Conservation (phyloP, 1,139 yeast genomes). For the Pichia sp. region DNA sequence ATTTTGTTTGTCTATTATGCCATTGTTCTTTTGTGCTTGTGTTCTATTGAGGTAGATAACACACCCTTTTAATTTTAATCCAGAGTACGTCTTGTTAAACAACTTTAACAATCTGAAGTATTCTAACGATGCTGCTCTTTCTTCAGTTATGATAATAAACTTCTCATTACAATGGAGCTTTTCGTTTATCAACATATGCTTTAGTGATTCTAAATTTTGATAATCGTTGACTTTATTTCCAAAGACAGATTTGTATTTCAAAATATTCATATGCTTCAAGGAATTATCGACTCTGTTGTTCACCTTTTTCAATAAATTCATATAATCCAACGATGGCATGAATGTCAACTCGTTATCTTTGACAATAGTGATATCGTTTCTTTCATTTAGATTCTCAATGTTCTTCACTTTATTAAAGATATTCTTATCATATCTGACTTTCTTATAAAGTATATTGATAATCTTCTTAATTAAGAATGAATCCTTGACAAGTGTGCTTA, state of each 20-base stretch:
- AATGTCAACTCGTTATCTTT: conserved; percentile 24
- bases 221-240: conserved; percentile 23
- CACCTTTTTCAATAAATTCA: conserved; percentile 5
- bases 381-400: conserved; percentile 19
- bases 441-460: conserved; percentile 1
- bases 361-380: conserved; percentile 21
- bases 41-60: conserved; percentile 19
- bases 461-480: conserved; percentile 15
- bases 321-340: conserved; percentile 21
- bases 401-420: conserved; percentile 19
- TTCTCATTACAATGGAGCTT: conserved; percentile 15
- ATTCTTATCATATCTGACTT: conserved; percentile 10
- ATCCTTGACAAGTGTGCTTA: conserved; percentile 11
- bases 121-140: conserved; percentile 23
- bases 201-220: conserved; percentile 19
- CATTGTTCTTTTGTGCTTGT: conserved; percentile 4
- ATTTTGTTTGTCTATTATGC: conserved; percentile 2
- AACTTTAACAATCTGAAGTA: conserved; percentile 23
- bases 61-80: conserved; percentile 19
- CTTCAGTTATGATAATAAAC: conserved; percentile 23
- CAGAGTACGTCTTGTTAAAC: conserved; percentile 12
- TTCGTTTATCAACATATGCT: conserved; percentile 5
- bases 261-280: conserved; percentile 6
- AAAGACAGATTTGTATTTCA: conserved; percentile 20
- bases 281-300: conserved; percentile 5